Conservation (phyloP, 345 rosid species). For the Citrus mangshanensis region DNA sequence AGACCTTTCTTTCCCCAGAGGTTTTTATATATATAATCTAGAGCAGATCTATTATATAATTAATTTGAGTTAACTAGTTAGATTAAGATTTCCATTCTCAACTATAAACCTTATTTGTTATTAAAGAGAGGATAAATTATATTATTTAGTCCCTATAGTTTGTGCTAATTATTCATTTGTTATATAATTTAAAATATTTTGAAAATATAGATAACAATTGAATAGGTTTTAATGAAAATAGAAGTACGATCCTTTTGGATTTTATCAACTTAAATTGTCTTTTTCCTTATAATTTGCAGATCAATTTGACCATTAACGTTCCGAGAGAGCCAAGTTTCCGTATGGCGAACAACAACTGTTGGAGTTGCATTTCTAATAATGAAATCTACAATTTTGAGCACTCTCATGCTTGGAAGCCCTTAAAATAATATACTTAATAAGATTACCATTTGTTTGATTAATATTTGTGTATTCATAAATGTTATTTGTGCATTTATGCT, state of each 20-base stretch:
- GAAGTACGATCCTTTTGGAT: no score
- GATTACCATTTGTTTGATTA: neutral
- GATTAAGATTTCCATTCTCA: neutral
- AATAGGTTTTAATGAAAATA: neutral
- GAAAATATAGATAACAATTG: neutral
- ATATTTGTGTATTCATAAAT: neutral
- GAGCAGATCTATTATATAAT: no score
- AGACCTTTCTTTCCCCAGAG: slow-evolving; percentile 66
- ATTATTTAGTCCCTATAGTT: no score
- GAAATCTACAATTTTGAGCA: slow-evolving; percentile 43
- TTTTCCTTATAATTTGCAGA: slow-evolving; percentile 29
- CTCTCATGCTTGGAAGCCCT: slow-evolving; percentile 37
- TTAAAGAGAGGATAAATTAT: no score
- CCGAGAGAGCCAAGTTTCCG: slow-evolving; percentile 73
- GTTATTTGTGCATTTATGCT: neutral
- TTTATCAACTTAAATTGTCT: no score
- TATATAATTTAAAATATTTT: no score
- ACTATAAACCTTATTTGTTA: no score
- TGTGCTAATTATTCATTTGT: neutral
- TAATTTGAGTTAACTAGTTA: no score
- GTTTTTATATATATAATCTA: no score
- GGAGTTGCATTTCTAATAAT: neutral
- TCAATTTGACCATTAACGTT: slow-evolving; percentile 68
- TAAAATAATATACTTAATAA: slow-evolving; percentile 4
- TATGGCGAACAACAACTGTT: slow-evolving; percentile 27